Conservation (phyloP, 805 yeast species). For the Zygotorulaspora florentina region DNA sequence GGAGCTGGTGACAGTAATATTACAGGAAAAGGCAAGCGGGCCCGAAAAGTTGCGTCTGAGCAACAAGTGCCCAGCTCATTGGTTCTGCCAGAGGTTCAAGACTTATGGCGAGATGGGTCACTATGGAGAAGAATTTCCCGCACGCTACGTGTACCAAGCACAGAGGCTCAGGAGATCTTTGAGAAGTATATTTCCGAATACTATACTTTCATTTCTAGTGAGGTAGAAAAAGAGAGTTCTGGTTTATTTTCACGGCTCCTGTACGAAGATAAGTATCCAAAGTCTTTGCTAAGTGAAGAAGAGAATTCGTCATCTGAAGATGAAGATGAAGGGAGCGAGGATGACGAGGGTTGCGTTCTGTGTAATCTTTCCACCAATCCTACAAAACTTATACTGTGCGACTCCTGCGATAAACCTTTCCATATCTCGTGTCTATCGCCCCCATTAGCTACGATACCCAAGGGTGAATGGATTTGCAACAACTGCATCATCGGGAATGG, state of each 20-base stretch:
- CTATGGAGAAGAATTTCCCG: conserved; percentile 31
- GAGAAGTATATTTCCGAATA: conserved; percentile 29
- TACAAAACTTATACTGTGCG: conserved; percentile 54
- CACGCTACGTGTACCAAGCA: conserved; percentile 12
- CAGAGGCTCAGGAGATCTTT: conserved; percentile 23
- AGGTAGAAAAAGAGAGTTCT: conserved; percentile 9
- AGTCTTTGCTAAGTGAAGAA: conserved; percentile 32
- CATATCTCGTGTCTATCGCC: conserved; percentile 68
- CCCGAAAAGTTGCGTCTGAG: conserved; percentile 10
- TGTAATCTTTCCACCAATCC: conserved; percentile 49
- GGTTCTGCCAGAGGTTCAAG: conserved; percentile 7
- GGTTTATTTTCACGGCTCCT: conserved; percentile 18
- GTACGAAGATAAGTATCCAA: conserved; percentile 29
- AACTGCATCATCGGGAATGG: conserved; percentile 83
- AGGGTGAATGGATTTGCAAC: conserved; percentile 74
- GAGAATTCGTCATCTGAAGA: conserved; percentile 12
- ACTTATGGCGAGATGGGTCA: conserved; percentile 13
- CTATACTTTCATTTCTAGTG: conserved; percentile 32
- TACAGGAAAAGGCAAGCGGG: conserved; percentile 7
- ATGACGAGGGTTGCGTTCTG: conserved; percentile 42
- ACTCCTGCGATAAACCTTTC: conserved; percentile 65
- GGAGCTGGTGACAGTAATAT: not conserved
- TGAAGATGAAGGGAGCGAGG: conserved; percentile 23
- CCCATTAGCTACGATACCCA: conserved; percentile 49
- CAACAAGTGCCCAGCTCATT: not conserved